Evolutionary conservation across 176 grass and related monocot genomes (phyloP).

Genomic region (Alloteropsis semialata): DNA sequence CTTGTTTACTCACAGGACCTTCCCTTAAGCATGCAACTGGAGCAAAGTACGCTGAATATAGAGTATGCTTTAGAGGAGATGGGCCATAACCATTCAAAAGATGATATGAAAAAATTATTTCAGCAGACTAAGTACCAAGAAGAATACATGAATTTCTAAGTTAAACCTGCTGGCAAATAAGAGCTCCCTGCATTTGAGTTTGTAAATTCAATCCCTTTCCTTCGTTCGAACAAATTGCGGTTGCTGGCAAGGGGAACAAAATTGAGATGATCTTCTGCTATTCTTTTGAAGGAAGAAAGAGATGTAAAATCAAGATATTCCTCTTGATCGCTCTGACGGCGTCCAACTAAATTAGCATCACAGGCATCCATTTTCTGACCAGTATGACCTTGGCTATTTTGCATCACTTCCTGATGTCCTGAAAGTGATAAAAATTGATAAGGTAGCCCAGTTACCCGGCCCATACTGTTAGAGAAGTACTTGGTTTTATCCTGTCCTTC

Average conservation of each 20-base stretch:
- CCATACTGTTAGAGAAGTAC: constrained; percentile 6
- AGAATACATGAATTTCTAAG: constrained; percentile 42
- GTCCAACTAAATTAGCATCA: background rate
- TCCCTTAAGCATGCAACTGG: constrained; percentile 65
- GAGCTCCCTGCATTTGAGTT: constrained; percentile 36
- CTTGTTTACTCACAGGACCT: constrained; percentile 55
- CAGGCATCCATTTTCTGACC: background rate
- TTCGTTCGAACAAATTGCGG: constrained; percentile 26
- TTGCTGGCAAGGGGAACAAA: constrained; percentile 33
- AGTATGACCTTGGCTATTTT: constrained; percentile 15
- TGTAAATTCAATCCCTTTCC: constrained; percentile 30
- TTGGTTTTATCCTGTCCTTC: constrained; percentile 31
- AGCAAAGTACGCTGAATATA: constrained; percentile 44
- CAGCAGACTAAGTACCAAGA: constrained; percentile 37
- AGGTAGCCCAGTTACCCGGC: constrained; percentile 26
- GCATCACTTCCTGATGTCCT: background rate
- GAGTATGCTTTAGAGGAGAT: constrained; percentile 32
- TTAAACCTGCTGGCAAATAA: constrained; percentile 63
- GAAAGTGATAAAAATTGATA: constrained; percentile 32
- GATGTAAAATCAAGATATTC: constrained; percentile 57
- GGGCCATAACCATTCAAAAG: constrained; percentile 11
- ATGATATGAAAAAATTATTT: constrained; percentile 18
- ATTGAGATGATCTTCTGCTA: constrained; percentile 24
- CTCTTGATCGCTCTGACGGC: constrained; percentile 26
- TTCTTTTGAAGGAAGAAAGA: constrained; percentile 59